Evolutionary conservation across 2,329 filamentous ascomycete species (phyloP), one percentile per base, ranked within the genome.

Genomic region (Aspergillus sp.): DNA sequence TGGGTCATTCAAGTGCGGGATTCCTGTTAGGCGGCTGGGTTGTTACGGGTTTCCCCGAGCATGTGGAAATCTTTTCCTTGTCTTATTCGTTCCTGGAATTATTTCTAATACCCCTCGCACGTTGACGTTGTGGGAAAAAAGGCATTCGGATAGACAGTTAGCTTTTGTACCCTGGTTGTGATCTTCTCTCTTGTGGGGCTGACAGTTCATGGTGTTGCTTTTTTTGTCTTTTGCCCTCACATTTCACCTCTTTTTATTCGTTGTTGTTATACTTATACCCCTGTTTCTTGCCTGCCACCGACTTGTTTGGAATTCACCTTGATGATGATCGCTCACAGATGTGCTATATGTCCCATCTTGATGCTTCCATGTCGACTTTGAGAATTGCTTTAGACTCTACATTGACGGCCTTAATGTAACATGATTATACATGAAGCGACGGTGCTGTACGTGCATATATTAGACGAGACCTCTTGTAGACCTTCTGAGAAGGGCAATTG

Each of bases 91-190:
- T 44, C 45, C 49, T 57, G 55, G 51, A 53, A 51, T 56, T 55
- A 45, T 58, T 51, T 54, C 45, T 59, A 60, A 62, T 62, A 60
- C 60, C 60, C 60, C 52, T 52, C 51, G 53, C 56, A 62, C 52
- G 55, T 56, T 30, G 26, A 60, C 52, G 55, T 59, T 52, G 56
- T 52, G 51, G 51, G 54, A 56, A 51, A 57, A 53, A 58, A 60
- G 55, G 53, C 52, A 59, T 58, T 42, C 51, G 56, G 55, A 62
- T 62, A 62, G 60, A 62, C 52, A 59, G 59, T 57, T 45, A 57
- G 50, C 47, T 42, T 42, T 42, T 42, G 16, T 20, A 19, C 14
- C 40, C 17, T 42, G 16, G n/a, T 42, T 13, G 14, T 42, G 17
- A 35, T 43, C 55, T 58, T 48, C 54, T 26, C 17, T 50, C 19